These are phyloP conservation scores for Aurinia saxatilis DNA, from an alignment of 345 rosid species.

Conservation along the genomic window DNA sequence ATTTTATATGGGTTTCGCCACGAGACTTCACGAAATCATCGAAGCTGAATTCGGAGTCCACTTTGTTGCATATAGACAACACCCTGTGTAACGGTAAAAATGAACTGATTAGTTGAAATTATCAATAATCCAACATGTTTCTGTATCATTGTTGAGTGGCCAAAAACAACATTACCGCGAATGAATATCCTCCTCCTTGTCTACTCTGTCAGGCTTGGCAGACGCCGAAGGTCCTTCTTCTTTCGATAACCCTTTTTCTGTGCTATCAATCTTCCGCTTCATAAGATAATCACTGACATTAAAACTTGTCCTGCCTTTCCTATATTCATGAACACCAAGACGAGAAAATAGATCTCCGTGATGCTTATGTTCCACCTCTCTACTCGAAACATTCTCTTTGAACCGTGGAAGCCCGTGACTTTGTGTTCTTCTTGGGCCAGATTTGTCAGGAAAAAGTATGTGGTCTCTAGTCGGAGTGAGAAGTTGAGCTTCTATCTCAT, in stretches of 20 bases:
- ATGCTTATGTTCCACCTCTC: not conserved
- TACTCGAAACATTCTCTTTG: constrained; percentile 3
- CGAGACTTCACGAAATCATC: constrained; percentile 17
- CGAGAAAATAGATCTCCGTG: not conserved
- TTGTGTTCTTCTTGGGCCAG: constrained; percentile 24
- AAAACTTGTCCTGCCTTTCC: not conserved
- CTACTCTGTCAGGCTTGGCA: not conserved
- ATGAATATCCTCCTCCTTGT: not conserved
- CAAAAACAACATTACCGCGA: not conserved
- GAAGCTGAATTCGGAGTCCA: constrained; percentile 11
- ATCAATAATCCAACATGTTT: not conserved
- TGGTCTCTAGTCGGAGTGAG: constrained; percentile 59
- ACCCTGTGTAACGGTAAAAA: constrained; percentile 6
- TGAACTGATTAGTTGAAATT: not conserved
- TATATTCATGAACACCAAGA: not conserved
- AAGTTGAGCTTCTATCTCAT: constrained; percentile 27
- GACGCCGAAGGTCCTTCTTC: not conserved
- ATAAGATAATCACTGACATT: not conserved
- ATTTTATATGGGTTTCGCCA: constrained; percentile 4
- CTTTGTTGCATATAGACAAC: constrained; percentile 3
- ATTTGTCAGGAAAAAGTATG: constrained; percentile 42
- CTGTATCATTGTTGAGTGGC: constrained; percentile 1
- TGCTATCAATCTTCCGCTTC: constrained; percentile 5
- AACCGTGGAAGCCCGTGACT: constrained; percentile 3
- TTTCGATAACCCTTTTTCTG: not conserved